Percentiles rank a stretch among this genome's conserved stretches.
These are phyloP conservation scores for Paracorniculantispora psalliotae DNA, from an alignment of 2,329 filamentous ascomycete species.

Conservation along the genomic window DNA sequence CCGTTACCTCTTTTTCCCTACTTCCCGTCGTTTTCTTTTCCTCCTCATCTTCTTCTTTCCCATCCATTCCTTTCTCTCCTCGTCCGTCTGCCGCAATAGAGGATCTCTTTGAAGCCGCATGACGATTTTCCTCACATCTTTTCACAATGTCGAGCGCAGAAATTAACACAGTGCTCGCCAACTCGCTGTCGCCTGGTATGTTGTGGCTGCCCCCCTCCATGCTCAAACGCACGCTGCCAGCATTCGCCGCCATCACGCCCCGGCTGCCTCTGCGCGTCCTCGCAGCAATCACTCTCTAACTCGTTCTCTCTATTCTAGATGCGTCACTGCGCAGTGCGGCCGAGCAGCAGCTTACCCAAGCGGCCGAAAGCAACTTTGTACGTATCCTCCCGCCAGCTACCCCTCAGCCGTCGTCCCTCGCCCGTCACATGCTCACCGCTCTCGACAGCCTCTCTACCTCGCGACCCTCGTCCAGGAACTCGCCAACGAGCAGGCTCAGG, in stretches of 20 bases:
- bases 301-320: constrained; percentile 55
- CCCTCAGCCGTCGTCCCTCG: constrained; percentile 13
- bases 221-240: constrained; percentile 10
- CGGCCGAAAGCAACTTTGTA: constrained; percentile 95
- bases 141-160: constrained; percentile 70
- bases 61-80: constrained; percentile 13
- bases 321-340: constrained; percentile 82
- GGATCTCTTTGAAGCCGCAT: constrained; percentile 27
- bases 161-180: constrained; percentile 96
- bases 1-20: constrained; percentile 10
- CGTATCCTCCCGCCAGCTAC: constrained; percentile 25
- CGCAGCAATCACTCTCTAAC: constrained; percentile 20
- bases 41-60: background rate
- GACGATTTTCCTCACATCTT: constrained; percentile 31
- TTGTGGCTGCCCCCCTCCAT: constrained; percentile 21
- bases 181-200: constrained; percentile 92
- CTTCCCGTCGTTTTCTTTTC: constrained; percentile 10
- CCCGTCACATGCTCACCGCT: constrained; percentile 23
- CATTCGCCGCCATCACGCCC: constrained; percentile 9
- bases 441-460: constrained; percentile 76
- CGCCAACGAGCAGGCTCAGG: constrained; percentile 79
- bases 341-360: constrained; percentile 89
- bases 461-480: constrained; percentile 89
- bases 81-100: background rate
- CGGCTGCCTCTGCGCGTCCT: background rate